Percentiles rank a stretch among this genome's conserved stretches.
These are phyloP conservation scores for Leptodermis oblonga DNA, from an alignment of 257 asterid genomes.

Conservation along the genomic window DNA sequence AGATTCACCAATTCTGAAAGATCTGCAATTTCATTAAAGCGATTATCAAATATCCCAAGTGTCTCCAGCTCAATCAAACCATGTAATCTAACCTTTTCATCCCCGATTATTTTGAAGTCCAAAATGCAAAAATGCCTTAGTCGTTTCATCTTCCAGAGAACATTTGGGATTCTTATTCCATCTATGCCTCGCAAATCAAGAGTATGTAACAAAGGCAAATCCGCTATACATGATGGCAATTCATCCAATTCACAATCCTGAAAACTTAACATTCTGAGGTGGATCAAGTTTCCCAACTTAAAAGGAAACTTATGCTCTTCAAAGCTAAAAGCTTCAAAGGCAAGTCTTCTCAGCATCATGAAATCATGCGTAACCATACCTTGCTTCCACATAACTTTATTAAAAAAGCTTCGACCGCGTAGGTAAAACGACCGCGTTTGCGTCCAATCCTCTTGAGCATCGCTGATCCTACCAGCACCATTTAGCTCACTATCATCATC, in stretches of 20 bases:
- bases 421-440: no score
- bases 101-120: not conserved
- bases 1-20: not conserved
- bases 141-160: not conserved
- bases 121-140: not conserved
- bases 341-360: no score
- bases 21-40: not conserved
- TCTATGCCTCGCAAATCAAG: not conserved
- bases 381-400: no score
- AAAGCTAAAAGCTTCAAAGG: no score
- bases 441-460: no score
- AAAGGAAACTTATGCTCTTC: no score
- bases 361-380: no score
- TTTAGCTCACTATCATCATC: no score
- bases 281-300: no score
- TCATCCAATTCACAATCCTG: not conserved
- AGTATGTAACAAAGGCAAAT: not conserved
- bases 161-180: not conserved
- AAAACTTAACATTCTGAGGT: no score
- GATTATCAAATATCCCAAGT: not conserved
- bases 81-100: not conserved
- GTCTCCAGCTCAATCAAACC: not conserved
- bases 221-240: not conserved
- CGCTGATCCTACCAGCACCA: no score
- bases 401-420: no score